A percentile compares a stretch with the other conserved stretches of the same genome.
Conservation (phyloP, 768 basidiomycete genomes). For the Paxillus involutus region DNA sequence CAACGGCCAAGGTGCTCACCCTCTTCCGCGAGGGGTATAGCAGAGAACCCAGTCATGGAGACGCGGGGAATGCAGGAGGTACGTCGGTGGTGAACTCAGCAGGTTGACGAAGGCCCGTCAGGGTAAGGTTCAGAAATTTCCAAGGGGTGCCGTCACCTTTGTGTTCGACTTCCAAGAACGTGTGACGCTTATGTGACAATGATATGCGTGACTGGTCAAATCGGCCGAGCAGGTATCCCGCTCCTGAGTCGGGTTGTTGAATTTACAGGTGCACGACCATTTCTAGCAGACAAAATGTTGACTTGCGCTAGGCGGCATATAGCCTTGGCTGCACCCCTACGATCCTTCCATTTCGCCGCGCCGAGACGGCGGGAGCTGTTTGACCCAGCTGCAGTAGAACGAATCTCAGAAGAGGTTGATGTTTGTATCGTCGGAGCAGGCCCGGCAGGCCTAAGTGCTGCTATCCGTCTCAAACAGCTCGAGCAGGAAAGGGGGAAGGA, state of each 20-base stretch:
- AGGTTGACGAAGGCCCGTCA: too few species aligned
- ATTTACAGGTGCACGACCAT: too few species aligned
- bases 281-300: constrained; percentile 4
- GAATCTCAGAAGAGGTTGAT: constrained; percentile 89
- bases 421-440: constrained; percentile 97
- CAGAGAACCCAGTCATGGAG: constrained; percentile 52
- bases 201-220: too few species aligned
- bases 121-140: too few species aligned
- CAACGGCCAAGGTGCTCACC: constrained; percentile 40
- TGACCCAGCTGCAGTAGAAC: constrained; percentile 66
- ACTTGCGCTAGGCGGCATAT: constrained; percentile 5
- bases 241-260: not conserved
- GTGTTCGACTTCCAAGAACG: too few species aligned
- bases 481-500: constrained; percentile 78
- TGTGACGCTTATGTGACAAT: too few species aligned
- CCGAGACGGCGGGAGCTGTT: constrained; percentile 34
- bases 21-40: constrained; percentile 46
- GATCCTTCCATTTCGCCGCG: constrained; percentile 16
- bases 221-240: too few species aligned
- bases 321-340: not conserved
- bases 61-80: not conserved
- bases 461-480: constrained; percentile 92
- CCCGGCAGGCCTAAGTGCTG: constrained; percentile 94
- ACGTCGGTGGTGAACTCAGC: constrained; percentile 9
- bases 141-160: too few species aligned